Evolutionary conservation across 805 yeast species (phyloP), one percentile per base, ranked within the genome.

Genomic region (Suhomyces tanzawaensis): DNA sequence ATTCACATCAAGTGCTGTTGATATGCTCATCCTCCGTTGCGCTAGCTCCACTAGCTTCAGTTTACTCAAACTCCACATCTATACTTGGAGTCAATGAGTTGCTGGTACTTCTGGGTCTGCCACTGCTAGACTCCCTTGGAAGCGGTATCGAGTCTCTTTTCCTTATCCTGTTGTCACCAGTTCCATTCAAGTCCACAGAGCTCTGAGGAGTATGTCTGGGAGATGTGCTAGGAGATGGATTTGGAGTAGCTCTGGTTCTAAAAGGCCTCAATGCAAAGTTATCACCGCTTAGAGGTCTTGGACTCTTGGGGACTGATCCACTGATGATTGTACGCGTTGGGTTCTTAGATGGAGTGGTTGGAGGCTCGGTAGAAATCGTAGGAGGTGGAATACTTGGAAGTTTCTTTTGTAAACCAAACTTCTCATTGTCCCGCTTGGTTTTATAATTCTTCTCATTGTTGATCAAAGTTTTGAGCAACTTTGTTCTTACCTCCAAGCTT

Each of bases 241-340:
- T 45, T 3, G 74, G 74, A 1, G 73, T 66, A 1, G 57, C 46
- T 14, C 59, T 61, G 1, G 74, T 69, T 36, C 66, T 54, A 42
- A 69, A 69, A 3, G 74, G 74, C 32, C 74, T 49, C 37, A 67
- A 56, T 3, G 68, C 46, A 42, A 69, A 68, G 29, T 49, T 60
- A 3, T 62, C 72, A 22, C 48, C 49, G 24, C 42, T 48, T 3
- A 46, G 31, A 13, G 62, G 59, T n/a, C 47, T 42, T 5, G 61
- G 58, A 34, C 55, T 55, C 19, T 42, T 46, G 5, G 44, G 42
- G 4, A 34, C 37, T 16, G 34, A 22, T 16, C 40, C 37, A 9
- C 30, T 15, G 44, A 35, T 11, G 26, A 42, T 26, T 32, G 42
- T 9, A 24, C 39, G 22, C 19, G 36, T 12, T 13, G 32, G 8